These are phyloP conservation scores for Vaccinium vitisidaea DNA, from an alignment of 148 eudicot species.

Conservation along the genomic window DNA sequence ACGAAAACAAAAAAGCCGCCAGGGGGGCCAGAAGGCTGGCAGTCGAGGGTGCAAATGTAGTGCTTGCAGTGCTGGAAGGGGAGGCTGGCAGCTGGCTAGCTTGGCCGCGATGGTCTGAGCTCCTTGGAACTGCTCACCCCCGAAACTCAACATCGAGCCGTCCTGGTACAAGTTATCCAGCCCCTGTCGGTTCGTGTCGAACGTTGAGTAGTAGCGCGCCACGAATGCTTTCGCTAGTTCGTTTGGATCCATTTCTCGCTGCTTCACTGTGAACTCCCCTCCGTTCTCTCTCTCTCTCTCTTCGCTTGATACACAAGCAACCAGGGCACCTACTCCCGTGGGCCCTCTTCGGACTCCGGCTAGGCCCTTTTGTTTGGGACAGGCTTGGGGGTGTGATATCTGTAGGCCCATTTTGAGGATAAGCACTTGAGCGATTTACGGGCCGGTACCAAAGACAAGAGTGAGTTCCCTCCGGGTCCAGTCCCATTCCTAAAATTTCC, in stretches of 20 bases:
- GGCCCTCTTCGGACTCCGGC: not conserved
- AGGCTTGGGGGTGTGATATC: not conserved
- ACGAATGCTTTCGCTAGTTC: constrained; percentile 47
- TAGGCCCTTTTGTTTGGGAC: not conserved
- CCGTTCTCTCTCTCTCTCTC: not conserved
- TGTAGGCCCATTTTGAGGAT: not conserved
- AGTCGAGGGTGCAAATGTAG: constrained; percentile 48
- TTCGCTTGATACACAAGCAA: constrained; percentile 4
- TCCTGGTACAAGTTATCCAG: constrained; percentile 60
- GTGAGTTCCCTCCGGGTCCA: too few species aligned
- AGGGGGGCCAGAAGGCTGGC: constrained; percentile 40
- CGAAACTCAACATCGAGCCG: constrained; percentile 50
- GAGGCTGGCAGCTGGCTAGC: constrained; percentile 35
- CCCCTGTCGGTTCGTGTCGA: constrained; percentile 50
- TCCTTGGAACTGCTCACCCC: constrained; percentile 58
- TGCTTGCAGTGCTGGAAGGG: constrained; percentile 71
- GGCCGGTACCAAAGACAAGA: too few species aligned
- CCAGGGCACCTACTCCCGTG: not conserved
- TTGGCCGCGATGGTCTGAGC: constrained; percentile 47
- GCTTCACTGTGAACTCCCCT: not conserved
- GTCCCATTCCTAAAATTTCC: too few species aligned
- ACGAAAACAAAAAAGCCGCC: constrained; percentile 64
- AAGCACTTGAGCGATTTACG: too few species aligned
- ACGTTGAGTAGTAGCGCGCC: constrained; percentile 67
- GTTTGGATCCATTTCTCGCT: constrained; percentile 42